phyloP scores from a whole-genome alignment of 1,284 basidiomycete species.

The Cryptococcus depauperatus region DNA sequence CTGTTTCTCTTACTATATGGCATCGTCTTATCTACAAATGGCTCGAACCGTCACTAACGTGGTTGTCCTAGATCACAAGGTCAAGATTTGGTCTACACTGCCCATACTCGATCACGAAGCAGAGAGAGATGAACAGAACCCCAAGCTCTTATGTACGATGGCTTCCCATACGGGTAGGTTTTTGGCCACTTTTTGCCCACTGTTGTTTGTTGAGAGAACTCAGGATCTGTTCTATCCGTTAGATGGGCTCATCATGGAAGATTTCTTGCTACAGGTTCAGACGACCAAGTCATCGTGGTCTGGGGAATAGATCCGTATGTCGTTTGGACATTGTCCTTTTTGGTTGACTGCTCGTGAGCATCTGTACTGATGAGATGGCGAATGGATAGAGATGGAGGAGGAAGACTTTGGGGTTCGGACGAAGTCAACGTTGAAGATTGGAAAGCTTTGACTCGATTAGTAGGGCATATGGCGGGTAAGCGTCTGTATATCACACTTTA shows the following conservation, averaged over 20 bases:
- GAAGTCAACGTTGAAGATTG: constrained; percentile 95
- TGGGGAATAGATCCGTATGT: constrained; percentile 94
- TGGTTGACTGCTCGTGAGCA: too few relatives aligned
- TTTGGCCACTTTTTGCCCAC: too few relatives aligned
- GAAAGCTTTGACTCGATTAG: constrained; percentile 84
- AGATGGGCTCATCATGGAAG: constrained; percentile 90
- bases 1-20: too few relatives aligned
- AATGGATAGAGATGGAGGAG: constrained; percentile 57
- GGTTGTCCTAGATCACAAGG: constrained; percentile 85
- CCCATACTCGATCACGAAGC: constrained; percentile 72
- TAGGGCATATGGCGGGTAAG: constrained; percentile 85
- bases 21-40: background rate
- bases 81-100: constrained; percentile 94
- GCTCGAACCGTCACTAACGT: background rate
- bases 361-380: too few relatives aligned
- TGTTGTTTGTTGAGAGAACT: background rate
- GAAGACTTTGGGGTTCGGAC: constrained; percentile 83
- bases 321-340: background rate
- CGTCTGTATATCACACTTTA: constrained; percentile 3
- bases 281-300: constrained; percentile 90
- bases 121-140: constrained; percentile 66
- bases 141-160: constrained; percentile 82
- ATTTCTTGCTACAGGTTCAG: constrained; percentile 92
- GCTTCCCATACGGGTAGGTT: constrained; percentile 71
- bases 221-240: constrained; percentile 81